phyloP scores from a whole-genome alignment of 2,329 filamentous ascomycete species.

The Claviceps fusiformis region DNA sequence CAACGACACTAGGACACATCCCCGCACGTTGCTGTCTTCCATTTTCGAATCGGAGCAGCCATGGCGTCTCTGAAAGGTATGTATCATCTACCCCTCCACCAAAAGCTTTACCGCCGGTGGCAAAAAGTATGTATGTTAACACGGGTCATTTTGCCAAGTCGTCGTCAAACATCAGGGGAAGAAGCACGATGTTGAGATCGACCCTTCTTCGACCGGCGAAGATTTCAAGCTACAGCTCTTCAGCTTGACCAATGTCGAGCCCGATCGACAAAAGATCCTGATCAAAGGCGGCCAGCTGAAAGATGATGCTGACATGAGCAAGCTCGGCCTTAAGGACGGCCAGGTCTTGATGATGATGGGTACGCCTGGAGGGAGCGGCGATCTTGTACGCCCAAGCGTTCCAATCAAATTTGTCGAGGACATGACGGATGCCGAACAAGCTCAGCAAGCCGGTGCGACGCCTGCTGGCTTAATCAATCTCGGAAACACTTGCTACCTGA shows the following conservation, averaged over 20 bases:
- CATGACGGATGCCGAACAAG: constrained; percentile 89
- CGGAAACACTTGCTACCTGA: constrained; percentile 97
- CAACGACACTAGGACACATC: neutral
- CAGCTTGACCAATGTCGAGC: constrained; percentile 90
- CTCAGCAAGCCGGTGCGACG: constrained; percentile 67
- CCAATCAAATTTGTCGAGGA: constrained; percentile 85
- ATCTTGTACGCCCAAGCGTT: constrained; percentile 61
- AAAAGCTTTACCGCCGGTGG: neutral
- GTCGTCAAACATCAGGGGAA: constrained; percentile 92
- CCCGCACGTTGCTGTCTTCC: neutral
- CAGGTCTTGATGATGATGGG: constrained; percentile 96
- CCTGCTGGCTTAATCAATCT: constrained; percentile 84
- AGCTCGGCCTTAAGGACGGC: constrained; percentile 71
- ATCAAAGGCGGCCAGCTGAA: constrained; percentile 92
- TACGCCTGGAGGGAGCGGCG: constrained; percentile 54
- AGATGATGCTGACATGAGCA: constrained; percentile 78
- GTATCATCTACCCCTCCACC: constrained; percentile 9
- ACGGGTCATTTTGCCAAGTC: constrained; percentile 36
- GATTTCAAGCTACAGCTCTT: constrained; percentile 93
- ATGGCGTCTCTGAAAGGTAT: constrained; percentile 42
- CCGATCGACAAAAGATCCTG: constrained; percentile 89
- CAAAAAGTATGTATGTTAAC: constrained; percentile 8
- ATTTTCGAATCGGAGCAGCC: neutral
- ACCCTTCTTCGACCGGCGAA: constrained; percentile 71
- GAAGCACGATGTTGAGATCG: constrained; percentile 87